Percentiles rank a stretch among this genome's conserved stretches.
Evolutionary conservation across 805 yeast species (phyloP).

Genomic region (Candida ulmi): DNA sequence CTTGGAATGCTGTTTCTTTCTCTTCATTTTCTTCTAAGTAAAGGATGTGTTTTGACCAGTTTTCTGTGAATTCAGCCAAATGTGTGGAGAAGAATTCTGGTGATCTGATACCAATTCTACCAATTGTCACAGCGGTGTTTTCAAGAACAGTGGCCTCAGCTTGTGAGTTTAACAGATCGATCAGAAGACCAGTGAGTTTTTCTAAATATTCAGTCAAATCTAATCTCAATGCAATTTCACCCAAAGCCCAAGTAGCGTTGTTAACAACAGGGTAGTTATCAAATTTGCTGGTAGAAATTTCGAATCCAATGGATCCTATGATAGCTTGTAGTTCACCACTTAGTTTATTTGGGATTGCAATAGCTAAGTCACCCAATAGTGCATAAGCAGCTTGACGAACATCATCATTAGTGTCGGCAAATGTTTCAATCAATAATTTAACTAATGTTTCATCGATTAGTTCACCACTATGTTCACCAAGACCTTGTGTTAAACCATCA

Average conservation of each 20-base stretch:
- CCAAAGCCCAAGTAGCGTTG: slow-evolving; percentile 92
- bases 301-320: slow-evolving; percentile 62
- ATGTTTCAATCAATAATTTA: slow-evolving; percentile 59
- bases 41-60: slow-evolving; percentile 69
- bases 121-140: slow-evolving; percentile 85
- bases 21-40: slow-evolving; percentile 76
- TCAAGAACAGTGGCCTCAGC: slow-evolving; percentile 66
- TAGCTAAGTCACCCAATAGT: slow-evolving; percentile 83
- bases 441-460: slow-evolving; percentile 48
- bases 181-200: slow-evolving; percentile 49
- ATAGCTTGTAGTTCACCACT: slow-evolving; percentile 44
- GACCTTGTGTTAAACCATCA: slow-evolving; percentile 91
- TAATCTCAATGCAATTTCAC: slow-evolving; percentile 71
- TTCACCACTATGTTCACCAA: slow-evolving; percentile 57
- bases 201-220: slow-evolving; percentile 46
- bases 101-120: slow-evolving; percentile 67
- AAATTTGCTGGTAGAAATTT: slow-evolving; percentile 48
- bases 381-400: slow-evolving; percentile 95
- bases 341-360: slow-evolving; percentile 31
- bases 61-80: slow-evolving; percentile 48
- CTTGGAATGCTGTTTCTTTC: slow-evolving; percentile 81
- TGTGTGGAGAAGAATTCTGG: slow-evolving; percentile 57
- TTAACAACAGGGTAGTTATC: slow-evolving; percentile 62
- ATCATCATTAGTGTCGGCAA: slow-evolving; percentile 73
- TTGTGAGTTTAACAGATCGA: slow-evolving; percentile 54